A percentile compares a stretch with the other conserved stretches of the same genome.
Conservation (phyloP, 2,329 filamentous ascomycete species). For the Davidsoniella virescens region DNA sequence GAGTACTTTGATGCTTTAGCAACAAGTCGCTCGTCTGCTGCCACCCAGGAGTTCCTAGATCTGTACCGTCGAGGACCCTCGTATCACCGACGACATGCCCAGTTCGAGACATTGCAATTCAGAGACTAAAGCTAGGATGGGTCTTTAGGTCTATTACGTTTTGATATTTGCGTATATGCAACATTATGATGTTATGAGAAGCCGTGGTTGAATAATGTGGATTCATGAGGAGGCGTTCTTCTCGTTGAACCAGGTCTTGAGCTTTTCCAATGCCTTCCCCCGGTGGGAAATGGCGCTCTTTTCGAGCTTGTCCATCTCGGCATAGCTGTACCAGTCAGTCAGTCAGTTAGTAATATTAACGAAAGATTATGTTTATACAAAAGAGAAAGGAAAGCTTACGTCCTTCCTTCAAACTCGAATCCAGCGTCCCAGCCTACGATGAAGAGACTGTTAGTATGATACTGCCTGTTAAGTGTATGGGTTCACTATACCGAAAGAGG, state of each 20-base stretch:
- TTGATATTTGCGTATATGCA: no score
- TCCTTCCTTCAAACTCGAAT: slow-evolving; percentile 85
- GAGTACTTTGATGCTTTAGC: slow-evolving; percentile 6
- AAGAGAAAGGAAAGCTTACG: slow-evolving; percentile 31
- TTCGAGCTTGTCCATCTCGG: slow-evolving; percentile 77
- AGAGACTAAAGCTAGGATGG: background rate
- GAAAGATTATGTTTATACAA: background rate
- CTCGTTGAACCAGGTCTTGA: slow-evolving; percentile 62
- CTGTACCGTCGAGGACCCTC: slow-evolving; percentile 54
- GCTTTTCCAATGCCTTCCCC: slow-evolving; percentile 68
- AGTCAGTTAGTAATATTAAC: background rate
- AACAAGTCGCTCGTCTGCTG: background rate
- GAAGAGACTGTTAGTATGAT: background rate
- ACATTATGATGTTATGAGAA: no score
- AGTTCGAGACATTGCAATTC: slow-evolving; percentile 68
- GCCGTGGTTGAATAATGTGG: no score
- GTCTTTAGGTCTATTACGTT: no score
- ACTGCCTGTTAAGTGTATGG: no score
- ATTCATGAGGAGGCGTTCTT: slow-evolving; percentile 14
- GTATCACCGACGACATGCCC: slow-evolving; percentile 53
- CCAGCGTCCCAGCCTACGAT: slow-evolving; percentile 82
- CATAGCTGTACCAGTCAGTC: slow-evolving; percentile 37
- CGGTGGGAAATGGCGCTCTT: slow-evolving; percentile 94
- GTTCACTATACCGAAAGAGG: slow-evolving; percentile 55
- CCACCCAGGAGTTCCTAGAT: slow-evolving; percentile 39